These are phyloP conservation scores for Musa acuminata DNA, from an alignment of 176 grass and related monocot species.

Conservation along the genomic window DNA sequence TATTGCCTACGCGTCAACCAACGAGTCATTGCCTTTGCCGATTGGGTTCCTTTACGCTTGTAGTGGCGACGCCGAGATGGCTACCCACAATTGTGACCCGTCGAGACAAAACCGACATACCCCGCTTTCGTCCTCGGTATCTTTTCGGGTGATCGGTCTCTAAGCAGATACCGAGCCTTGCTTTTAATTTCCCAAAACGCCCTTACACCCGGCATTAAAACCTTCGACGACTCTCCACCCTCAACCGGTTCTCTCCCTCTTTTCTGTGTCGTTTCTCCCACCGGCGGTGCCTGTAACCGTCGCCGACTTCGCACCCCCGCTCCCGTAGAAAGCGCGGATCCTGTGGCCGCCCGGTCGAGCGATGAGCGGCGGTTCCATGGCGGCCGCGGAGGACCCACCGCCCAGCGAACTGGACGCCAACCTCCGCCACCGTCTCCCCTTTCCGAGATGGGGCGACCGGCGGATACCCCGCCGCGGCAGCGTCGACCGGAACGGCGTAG, in stretches of 20 bases:
- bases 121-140: background rate
- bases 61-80: background rate
- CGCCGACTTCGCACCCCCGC: conserved; percentile 5
- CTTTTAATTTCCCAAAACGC: background rate
- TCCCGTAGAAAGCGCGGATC: background rate
- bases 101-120: background rate
- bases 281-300: conserved; percentile 13
- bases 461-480: background rate
- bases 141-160: too few species aligned
- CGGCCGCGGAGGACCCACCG: conserved; percentile 59
- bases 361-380: conserved; percentile 27
- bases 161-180: too few species aligned
- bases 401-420: conserved; percentile 40
- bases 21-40: background rate
- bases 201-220: background rate
- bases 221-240: too few species aligned
- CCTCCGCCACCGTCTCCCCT: conserved; percentile 23
- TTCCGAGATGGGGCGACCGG: conserved; percentile 8
- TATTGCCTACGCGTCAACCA: background rate
- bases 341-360: background rate
- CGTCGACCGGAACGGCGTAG: background rate
- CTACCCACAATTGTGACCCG: background rate
- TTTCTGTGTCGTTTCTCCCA: background rate
- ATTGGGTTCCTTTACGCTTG: background rate
- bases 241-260: too few species aligned